These are phyloP conservation scores for Sequoia sempervirens DNA, from an alignment of 75 land plant genomes.

Conservation along the genomic window DNA sequence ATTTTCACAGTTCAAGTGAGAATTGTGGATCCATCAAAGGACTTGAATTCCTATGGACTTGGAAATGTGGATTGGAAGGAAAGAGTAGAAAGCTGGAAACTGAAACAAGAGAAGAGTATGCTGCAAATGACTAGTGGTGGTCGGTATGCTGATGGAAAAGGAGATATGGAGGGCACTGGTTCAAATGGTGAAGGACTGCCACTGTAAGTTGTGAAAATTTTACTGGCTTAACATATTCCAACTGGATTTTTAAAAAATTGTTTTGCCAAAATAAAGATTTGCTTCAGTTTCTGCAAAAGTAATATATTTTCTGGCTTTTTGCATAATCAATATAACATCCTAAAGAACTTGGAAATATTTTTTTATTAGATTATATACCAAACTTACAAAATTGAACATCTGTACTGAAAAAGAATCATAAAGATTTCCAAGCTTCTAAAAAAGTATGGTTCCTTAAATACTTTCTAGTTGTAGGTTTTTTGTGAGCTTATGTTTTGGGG, in stretches of 20 bases:
- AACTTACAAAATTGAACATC: background rate
- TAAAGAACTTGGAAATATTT: background rate
- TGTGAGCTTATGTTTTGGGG: background rate
- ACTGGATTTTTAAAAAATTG: background rate
- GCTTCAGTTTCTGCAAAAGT: background rate
- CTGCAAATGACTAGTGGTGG: conserved; percentile 45
- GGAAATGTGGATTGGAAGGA: conserved; percentile 91
- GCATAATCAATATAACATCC: background rate
- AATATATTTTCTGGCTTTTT: background rate
- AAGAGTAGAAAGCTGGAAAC: conserved; percentile 83
- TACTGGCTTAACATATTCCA: background rate
- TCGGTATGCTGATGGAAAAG: conserved; percentile 59
- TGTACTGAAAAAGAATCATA: background rate
- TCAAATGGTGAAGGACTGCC: conserved; percentile 76
- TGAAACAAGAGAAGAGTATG: conserved; percentile 66
- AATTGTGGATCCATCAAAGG: conserved; percentile 81
- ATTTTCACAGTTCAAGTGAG: conserved; percentile 65
- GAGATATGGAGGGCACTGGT: conserved; percentile 78
- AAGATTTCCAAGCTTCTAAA: background rate
- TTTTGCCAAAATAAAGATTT: background rate
- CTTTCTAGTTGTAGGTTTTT: background rate
- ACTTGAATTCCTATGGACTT: conserved; percentile 79
- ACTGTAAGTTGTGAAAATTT: conserved; percentile 38
- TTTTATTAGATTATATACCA: background rate
- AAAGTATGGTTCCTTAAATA: background rate